Percentiles rank a stretch among this genome's conserved stretches.
phyloP scores from a whole-genome alignment of 768 basidiomycete species.

The Lentinula sp. region DNA sequence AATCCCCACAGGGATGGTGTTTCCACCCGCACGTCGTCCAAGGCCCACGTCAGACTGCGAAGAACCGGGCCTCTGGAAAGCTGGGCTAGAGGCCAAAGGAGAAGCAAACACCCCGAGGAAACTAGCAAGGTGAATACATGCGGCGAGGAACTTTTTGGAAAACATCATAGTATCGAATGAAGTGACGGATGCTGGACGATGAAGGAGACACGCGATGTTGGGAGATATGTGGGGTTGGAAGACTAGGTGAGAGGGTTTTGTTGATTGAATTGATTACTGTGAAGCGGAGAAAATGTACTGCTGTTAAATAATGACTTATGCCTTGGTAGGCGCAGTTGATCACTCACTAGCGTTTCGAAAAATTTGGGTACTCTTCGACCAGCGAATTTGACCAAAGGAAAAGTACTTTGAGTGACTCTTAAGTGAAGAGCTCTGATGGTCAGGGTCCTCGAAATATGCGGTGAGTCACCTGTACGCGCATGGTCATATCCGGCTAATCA shows the following conservation, averaged over 20 bases:
- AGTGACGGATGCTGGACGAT: no score
- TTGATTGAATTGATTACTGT: no score
- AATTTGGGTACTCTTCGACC: not conserved
- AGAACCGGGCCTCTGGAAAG: not conserved
- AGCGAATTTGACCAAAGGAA: not conserved
- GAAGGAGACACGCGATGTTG: no score
- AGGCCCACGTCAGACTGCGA: not conserved
- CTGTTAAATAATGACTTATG: no score
- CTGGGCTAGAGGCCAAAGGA: not conserved
- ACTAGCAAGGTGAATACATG: not conserved
- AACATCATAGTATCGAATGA: not conserved
- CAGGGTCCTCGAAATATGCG: no score
- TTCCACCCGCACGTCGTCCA: not conserved
- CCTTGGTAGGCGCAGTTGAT: no score
- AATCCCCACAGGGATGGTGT: no score
- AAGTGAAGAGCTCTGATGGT: not conserved
- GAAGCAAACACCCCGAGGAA: not conserved
- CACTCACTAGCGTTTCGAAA: not conserved
- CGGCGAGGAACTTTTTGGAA: not conserved
- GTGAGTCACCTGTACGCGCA: no score
- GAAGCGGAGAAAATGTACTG: no score
- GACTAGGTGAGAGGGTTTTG: no score
- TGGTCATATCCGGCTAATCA: no score
- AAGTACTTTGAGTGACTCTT: not conserved
- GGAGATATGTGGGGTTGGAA: no score